A percentile compares a stretch with the other conserved stretches of the same genome.
Evolutionary conservation across 345 rosid genomes (phyloP).

Genomic region (Eucalyptus cloeziana): DNA sequence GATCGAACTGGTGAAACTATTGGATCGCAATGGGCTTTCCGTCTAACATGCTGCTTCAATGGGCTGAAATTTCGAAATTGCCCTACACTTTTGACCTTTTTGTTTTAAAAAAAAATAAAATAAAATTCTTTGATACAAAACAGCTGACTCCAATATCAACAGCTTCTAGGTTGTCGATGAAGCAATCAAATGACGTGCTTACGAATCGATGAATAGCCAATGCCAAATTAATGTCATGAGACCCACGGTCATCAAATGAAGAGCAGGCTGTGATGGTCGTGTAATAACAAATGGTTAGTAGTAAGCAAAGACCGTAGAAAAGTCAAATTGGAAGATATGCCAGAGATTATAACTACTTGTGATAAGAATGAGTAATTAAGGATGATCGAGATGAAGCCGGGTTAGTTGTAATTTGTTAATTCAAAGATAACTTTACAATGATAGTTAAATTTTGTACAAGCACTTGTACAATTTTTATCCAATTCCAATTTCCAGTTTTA

Average conservation of each 20-base stretch:
- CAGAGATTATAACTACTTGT: rapidly evolving
- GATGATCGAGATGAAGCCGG: rapidly evolving
- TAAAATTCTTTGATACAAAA: neutral
- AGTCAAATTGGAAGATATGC: neutral
- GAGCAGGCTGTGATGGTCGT: rapidly evolving
- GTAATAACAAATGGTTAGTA: rapidly evolving
- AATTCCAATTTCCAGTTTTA: neutral
- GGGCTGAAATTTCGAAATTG: too few species aligned
- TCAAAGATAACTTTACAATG: too few species aligned
- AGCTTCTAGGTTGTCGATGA: rapidly evolving
- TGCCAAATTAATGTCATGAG: neutral
- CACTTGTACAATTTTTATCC: neutral
- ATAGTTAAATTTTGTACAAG: neutral
- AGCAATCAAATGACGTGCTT: rapidly evolving
- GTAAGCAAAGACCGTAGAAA: neutral
- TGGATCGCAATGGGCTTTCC: rapidly evolving
- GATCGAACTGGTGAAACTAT: too few species aligned
- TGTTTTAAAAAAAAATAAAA: too few species aligned
- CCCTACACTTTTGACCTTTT: rapidly evolving
- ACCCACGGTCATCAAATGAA: neutral
- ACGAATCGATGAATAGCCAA: neutral
- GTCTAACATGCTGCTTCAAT: too few species aligned
- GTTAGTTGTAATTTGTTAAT: too few species aligned
- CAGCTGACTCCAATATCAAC: neutral
- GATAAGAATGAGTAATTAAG: neutral